Base-by-base conservation (phyloP, 31 red algal species). In the Odonthalia washingtoniensis region DNA sequence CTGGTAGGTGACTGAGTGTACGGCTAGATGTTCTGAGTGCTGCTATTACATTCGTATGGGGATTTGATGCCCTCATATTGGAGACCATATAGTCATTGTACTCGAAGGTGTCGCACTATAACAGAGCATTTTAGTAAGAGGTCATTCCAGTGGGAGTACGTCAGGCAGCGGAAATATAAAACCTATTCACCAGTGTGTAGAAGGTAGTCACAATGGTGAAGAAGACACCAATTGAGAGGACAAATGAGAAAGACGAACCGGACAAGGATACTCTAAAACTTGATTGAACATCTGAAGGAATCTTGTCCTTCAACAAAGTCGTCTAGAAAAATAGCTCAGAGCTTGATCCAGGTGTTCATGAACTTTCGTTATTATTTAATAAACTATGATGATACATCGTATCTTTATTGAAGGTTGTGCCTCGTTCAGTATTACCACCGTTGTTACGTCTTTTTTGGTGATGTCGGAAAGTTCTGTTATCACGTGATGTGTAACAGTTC, bases 351-450 rank as follows among this genome's bases (percentile, higher is more conserved):
- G 93, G 86, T 37, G 32, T 98, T 36, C 46, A 67, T 38, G 73
- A 78, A 5, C 60, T 98, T 4, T 88, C 89, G 37, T 95, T 98
- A n/a, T n/a, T n/a, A n/a, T n/a, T n/a, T n/a, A n/a, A n/a, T n/a
- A n/a, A n/a, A n/a, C n/a, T n/a, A n/a, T n/a, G n/a, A n/a, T n/a
- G n/a, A n/a, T n/a, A n/a, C n/a, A n/a, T n/a, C n/a, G n/a, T n/a
- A n/a, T n/a, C n/a, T n/a, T n/a, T n/a, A n/a, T n/a, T n/a, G n/a
- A n/a, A n/a, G n/a, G n/a, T n/a, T n/a, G n/a, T n/a, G n/a, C n/a
- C n/a, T n/a, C n/a, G n/a, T n/a, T n/a, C n/a, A n/a, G n/a, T n/a
- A n/a, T n/a, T n/a, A n/a, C n/a, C n/a, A n/a, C n/a, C n/a, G n/a
- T n/a, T n/a, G n/a, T n/a, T n/a, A n/a, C n/a, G n/a, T n/a, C n/a